A percentile compares a stretch with the other conserved stretches of the same genome.
Conservation (phyloP, 23 red algal species). For the Gracilaria domingensis region DNA sequence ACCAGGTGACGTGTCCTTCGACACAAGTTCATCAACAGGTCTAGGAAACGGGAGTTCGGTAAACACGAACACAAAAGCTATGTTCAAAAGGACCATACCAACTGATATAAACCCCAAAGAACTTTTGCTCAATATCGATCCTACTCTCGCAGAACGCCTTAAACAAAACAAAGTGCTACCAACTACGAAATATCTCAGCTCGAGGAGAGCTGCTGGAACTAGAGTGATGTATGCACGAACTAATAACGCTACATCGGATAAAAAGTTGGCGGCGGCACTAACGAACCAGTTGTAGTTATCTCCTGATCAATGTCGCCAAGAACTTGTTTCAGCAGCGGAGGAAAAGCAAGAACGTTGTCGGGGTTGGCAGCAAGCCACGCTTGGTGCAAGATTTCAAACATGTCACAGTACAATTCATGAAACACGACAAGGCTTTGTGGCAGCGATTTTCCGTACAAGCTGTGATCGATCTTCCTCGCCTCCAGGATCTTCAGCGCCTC, state of each 20-base stretch:
- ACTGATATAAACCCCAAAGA: conserved; percentile 2
- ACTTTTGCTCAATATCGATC: not conserved
- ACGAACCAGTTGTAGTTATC: conserved; percentile 22
- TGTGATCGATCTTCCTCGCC: conserved; percentile 41
- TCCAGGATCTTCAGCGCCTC: conserved; percentile 67
- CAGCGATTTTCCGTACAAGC: conserved; percentile 54
- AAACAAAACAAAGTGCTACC: conserved; percentile 34
- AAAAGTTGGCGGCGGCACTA: conserved; percentile 47
- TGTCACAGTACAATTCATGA: conserved; percentile 81
- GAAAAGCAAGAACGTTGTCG: conserved; percentile 64
- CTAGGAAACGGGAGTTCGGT: conserved; percentile 73
- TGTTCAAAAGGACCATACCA: conserved; percentile 51
- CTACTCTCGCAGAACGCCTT: conserved; percentile 3
- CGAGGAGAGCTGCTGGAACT: conserved; percentile 69
- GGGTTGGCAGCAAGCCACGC: conserved; percentile 58
- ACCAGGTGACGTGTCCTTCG: conserved; percentile 68
- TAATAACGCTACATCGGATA: conserved; percentile 19
- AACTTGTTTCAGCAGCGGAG: conserved; percentile 32
- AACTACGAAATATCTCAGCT: conserved; percentile 85
- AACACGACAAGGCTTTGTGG: conserved; percentile 55
- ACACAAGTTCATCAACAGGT: conserved; percentile 73
- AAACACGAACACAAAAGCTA: conserved; percentile 72
- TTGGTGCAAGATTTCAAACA: conserved; percentile 79
- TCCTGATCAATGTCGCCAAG: conserved; percentile 44
- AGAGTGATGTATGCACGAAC: conserved; percentile 29